Percentiles rank a stretch among this genome's conserved stretches.
Evolutionary conservation across 495 filamentous ascomycete species (phyloP).

Genomic region (Penicillium roqueforti): DNA sequence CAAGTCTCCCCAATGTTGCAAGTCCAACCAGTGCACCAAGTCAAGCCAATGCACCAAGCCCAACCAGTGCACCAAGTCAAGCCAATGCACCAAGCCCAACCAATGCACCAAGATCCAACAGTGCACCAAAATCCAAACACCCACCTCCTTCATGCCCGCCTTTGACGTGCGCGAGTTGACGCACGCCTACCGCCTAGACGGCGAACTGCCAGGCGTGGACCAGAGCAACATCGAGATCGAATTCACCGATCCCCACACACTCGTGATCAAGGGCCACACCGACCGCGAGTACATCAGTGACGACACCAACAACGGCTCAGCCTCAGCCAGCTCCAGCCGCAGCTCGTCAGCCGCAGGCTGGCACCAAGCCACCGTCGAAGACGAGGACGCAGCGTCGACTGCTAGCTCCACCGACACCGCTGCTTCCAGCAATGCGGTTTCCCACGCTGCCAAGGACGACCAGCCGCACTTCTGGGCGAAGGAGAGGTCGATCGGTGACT

Average conservation of each 20-base stretch:
- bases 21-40: slow-evolving; percentile 6
- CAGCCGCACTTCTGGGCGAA: slow-evolving; percentile 67
- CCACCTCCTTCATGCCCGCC: slow-evolving; percentile 57
- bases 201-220: slow-evolving; percentile 80
- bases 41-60: slow-evolving; percentile 3
- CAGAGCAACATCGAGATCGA: slow-evolving; percentile 76
- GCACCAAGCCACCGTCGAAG: slow-evolving; percentile 58
- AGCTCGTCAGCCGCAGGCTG: slow-evolving; percentile 6
- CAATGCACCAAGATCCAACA: no score
- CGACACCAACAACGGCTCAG: slow-evolving; percentile 9
- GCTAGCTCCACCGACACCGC: slow-evolving; percentile 6
- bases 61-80: slow-evolving; percentile 2
- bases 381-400: slow-evolving; percentile 30
- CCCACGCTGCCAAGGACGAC: slow-evolving; percentile 20
- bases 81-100: neutral
- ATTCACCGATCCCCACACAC: slow-evolving; percentile 74
- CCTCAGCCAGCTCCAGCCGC: slow-evolving; percentile 1
- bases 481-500: slow-evolving; percentile 78
- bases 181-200: slow-evolving; percentile 72
- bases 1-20: neutral
- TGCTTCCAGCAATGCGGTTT: slow-evolving; percentile 6
- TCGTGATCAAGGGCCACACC: slow-evolving; percentile 66
- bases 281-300: slow-evolving; percentile 51
- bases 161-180: slow-evolving; percentile 77
- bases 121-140: slow-evolving; percentile 15